A percentile compares a stretch with the other conserved stretches of the same genome.
phyloP scores from a whole-genome alignment of 2,329 filamentous ascomycete species.

The Amylocarpus encephaloides region DNA sequence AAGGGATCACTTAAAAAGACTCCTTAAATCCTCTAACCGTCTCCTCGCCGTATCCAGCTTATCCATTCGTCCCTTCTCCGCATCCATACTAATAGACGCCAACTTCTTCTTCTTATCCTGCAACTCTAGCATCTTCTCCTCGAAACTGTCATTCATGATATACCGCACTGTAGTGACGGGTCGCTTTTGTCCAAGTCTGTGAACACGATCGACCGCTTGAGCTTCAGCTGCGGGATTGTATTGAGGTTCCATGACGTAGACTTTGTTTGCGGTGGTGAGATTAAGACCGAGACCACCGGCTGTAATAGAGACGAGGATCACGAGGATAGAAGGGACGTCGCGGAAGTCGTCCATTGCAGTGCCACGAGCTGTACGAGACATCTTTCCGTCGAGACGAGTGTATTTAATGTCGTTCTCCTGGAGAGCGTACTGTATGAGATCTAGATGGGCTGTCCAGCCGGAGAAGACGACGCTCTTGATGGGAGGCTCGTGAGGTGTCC shows the following conservation, averaged over 20 bases:
- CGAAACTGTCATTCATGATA: slow-evolving; percentile 85
- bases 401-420: slow-evolving; percentile 59
- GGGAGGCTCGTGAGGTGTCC: slow-evolving; percentile 52
- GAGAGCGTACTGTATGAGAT: slow-evolving; percentile 82
- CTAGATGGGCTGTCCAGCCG: slow-evolving; percentile 90
- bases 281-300: slow-evolving; percentile 91
- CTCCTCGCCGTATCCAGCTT: slow-evolving; percentile 31
- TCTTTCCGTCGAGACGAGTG: slow-evolving; percentile 83
- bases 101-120: slow-evolving; percentile 91
- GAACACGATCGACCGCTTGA: slow-evolving; percentile 89
- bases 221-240: slow-evolving; percentile 95
- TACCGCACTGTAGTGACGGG: slow-evolving; percentile 81
- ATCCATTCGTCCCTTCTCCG: slow-evolving; percentile 31
- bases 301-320: slow-evolving; percentile 87
- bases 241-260: slow-evolving; percentile 97
- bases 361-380: slow-evolving; percentile 69
- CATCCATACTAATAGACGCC: slow-evolving; percentile 79
- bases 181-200: slow-evolving; percentile 84
- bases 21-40: slow-evolving; percentile 51
- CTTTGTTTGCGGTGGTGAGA: slow-evolving; percentile 75
- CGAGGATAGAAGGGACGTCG: slow-evolving; percentile 61
- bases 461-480: slow-evolving; percentile 95
- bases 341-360: slow-evolving; percentile 73
- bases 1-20: slow-evolving; percentile 40
- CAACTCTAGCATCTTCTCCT: slow-evolving; percentile 85